phyloP scores from a whole-genome alignment of 2,329 filamentous ascomycete genomes.

The Colletotrichum sublineola region DNA sequence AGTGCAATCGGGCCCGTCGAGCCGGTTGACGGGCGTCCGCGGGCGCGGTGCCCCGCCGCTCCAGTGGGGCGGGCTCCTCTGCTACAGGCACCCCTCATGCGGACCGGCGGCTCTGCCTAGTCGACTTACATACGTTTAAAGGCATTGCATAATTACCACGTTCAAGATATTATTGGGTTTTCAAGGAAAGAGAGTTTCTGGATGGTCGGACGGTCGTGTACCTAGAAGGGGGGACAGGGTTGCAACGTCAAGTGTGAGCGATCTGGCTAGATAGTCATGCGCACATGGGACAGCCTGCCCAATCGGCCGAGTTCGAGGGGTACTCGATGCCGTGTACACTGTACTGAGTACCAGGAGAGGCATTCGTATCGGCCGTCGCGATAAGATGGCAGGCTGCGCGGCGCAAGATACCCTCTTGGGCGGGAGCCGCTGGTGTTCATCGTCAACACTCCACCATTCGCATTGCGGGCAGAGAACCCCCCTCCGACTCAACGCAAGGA shows the following conservation, averaged over 20 bases:
- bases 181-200: neutral
- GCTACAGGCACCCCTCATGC: constrained; percentile 17
- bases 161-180: neutral
- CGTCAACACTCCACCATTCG: constrained; percentile 12
- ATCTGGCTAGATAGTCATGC: constrained; percentile 36
- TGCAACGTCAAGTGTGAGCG: constrained; percentile 4
- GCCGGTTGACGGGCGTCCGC: constrained; percentile 31
- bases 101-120: neutral
- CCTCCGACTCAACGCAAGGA: neutral
- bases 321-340: constrained; percentile 4
- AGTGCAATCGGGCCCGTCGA: neutral
- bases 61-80: constrained; percentile 3
- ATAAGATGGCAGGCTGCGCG: constrained; percentile 30
- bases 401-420: constrained; percentile 27
- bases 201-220: too few species aligned
- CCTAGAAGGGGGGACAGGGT: neutral
- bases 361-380: constrained; percentile 15
- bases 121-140: constrained; percentile 1
- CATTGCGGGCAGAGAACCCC: neutral
- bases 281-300: constrained; percentile 16
- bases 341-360: neutral
- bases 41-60: constrained; percentile 28
- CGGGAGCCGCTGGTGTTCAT: constrained; percentile 9
- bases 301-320: constrained; percentile 33
- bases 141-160: neutral